Percentiles rank a stretch among this genome's conserved stretches.
These are phyloP conservation scores for Aspergillus tamarii DNA, from an alignment of 2,329 filamentous ascomycete genomes.

Conservation along the genomic window DNA sequence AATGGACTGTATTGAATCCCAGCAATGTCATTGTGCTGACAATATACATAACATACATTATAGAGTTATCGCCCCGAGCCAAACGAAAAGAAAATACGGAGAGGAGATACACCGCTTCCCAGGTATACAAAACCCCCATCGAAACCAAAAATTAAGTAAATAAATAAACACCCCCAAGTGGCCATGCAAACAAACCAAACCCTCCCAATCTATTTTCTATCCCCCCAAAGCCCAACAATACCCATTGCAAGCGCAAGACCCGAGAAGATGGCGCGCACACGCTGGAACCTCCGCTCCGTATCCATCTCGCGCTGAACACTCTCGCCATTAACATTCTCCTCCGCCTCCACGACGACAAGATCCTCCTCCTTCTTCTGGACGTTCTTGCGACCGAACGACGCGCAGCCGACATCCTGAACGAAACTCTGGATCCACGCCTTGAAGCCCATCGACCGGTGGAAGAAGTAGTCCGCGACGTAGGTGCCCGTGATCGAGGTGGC, in stretches of 20 bases:
- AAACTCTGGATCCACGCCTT: constrained; percentile 35
- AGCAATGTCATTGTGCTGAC: neutral
- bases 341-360: constrained; percentile 40
- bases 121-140: constrained; percentile 1
- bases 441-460: constrained; percentile 66
- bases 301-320: constrained; percentile 49
- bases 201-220: constrained; percentile 25
- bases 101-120: neutral
- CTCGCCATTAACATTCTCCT: constrained; percentile 50
- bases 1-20: neutral
- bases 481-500: constrained; percentile 57
- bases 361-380: constrained; percentile 40
- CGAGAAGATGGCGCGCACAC: constrained; percentile 41
- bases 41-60: constrained; percentile 4
- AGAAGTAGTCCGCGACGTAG: constrained; percentile 68
- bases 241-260: constrained; percentile 50
- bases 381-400: constrained; percentile 19
- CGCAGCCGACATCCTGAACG: constrained; percentile 49
- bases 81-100: neutral
- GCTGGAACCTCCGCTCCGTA: constrained; percentile 44
- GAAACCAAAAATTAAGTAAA: neutral
- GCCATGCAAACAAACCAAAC: neutral
- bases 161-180: constrained; percentile 1
- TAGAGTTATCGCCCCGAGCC: neutral
- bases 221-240: constrained; percentile 54